Base-by-base conservation (phyloP, 768 basidiomycete species). In the Amanita polypyramis region DNA sequence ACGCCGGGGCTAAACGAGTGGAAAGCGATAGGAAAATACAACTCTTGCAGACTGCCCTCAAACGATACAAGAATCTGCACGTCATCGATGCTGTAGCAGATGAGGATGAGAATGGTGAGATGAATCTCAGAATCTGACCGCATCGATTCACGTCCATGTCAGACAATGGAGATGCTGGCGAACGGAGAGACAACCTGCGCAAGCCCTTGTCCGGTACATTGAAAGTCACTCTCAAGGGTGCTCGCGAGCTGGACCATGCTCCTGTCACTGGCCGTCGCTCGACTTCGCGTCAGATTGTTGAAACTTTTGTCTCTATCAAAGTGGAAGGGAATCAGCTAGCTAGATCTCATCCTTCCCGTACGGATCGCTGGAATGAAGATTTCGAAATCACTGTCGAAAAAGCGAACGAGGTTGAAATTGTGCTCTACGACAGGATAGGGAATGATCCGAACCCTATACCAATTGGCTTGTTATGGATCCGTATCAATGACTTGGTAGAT, bases 21-120 rank as follows among this genome's bases (percentile, higher is more conserved):
- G 96, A 99, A 66, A 92, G 87, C 62, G 92, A 97, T 60, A 87
- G 87, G 65, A 99, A 98, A 70, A 96, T 97, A 12, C 90, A 92
- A 57, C 77, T 99, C 34, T 67, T 99, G 40, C 84, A 89, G 57
- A 77, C 87, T 10, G 92, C 96, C 23, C 80, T 97, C 58, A 96
- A 90, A 62, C 80, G 89, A 56, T 99, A 99, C 70, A 95, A 95
- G 76, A 95, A 87, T 48, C 69, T 99, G 51, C 88, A 96, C 58
- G 85, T 96, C 50, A 73, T 97, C 58, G 95, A 96, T 57, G 90
- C 88, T 54, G 82, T 77, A 38, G 85, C 82, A 25, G 90, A 91
- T 54, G 90, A 92, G 11, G 91, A 94, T 53, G 88, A 92, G 62
- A 66, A 66, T 56, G 77, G 79, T 81, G 54, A 57, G 69, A 65